Evolutionary conservation across 306 rosid genomes (phyloP).

Genomic region (Coriaria nepalensis): DNA sequence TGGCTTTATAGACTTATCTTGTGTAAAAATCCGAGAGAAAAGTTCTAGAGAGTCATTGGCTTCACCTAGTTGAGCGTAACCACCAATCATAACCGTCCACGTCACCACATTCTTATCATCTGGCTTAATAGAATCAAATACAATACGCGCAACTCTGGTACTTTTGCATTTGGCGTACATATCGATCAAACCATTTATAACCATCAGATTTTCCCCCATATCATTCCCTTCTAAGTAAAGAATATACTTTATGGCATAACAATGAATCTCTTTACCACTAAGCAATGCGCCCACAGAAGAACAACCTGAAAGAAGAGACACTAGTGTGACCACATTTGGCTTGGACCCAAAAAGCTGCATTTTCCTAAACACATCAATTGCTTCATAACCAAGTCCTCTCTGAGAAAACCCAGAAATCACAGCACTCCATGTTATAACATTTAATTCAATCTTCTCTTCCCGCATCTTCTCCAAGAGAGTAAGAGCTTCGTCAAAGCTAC

Average conservation of each 20-base stretch:
- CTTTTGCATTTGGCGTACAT: conserved; percentile 76
- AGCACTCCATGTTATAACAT: conserved; percentile 85
- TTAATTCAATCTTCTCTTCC: conserved; percentile 38
- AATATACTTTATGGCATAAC: conserved; percentile 48
- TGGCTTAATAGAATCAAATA: conserved; percentile 45
- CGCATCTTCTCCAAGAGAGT: conserved; percentile 54
- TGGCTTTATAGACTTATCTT: conserved; percentile 31
- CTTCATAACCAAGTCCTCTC: conserved; percentile 53
- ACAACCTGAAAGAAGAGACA: conserved; percentile 76
- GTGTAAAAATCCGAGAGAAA: conserved; percentile 52
- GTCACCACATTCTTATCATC: conserved; percentile 57
- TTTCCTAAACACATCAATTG: conserved; percentile 55
- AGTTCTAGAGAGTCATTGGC: conserved; percentile 61
- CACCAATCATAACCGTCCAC: conserved; percentile 88
- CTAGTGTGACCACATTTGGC: conserved; percentile 61
- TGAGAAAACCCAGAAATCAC: conserved; percentile 74
- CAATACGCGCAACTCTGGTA: conserved; percentile 25
- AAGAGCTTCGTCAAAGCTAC: conserved; percentile 45
- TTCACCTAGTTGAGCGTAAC: conserved; percentile 84
- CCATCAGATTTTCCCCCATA: conserved; percentile 40
- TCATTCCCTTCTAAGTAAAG: conserved; percentile 29
- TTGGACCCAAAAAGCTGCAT: conserved; percentile 41
- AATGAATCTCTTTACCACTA: conserved; percentile 62
- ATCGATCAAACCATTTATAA: conserved; percentile 70
- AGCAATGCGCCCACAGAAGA: conserved; percentile 58